phyloP scores from a whole-genome alignment of 495 filamentous ascomycete genomes.

The Neurospora sp. region DNA sequence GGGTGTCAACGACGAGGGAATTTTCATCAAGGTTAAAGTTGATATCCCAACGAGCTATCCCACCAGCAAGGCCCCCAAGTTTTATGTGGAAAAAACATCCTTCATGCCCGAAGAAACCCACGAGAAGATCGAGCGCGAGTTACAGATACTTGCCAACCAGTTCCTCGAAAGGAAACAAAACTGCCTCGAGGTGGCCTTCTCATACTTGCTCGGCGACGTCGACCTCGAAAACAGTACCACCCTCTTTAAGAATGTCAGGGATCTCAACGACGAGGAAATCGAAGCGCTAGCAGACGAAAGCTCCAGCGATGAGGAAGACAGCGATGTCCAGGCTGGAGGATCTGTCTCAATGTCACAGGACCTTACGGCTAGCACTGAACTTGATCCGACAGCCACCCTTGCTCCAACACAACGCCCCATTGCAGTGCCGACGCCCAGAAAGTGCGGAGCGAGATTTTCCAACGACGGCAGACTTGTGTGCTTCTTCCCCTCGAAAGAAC shows the following conservation, averaged over 20 bases:
- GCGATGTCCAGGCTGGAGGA: slow-evolving; percentile 41
- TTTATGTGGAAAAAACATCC: slow-evolving; percentile 67
- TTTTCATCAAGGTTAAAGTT: slow-evolving; percentile 71
- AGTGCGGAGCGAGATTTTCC: slow-evolving; percentile 69
- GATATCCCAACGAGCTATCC: slow-evolving; percentile 76
- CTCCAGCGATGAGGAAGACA: slow-evolving; percentile 83
- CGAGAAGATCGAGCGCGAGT: slow-evolving; percentile 51
- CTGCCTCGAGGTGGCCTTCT: slow-evolving; percentile 72
- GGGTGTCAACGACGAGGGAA: slow-evolving; percentile 57
- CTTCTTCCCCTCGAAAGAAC: slow-evolving; percentile 77
- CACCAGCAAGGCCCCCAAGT: slow-evolving; percentile 50
- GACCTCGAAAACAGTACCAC: slow-evolving; percentile 64
- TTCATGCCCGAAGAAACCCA: slow-evolving; percentile 63
- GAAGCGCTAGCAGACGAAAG: slow-evolving; percentile 49
- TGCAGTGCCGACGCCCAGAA: slow-evolving; percentile 64
- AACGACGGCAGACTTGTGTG: slow-evolving; percentile 71
- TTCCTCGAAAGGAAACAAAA: slow-evolving; percentile 61
- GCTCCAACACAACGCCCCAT: slow-evolving; percentile 56
- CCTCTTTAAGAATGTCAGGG: slow-evolving; percentile 51
- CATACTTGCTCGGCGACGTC: slow-evolving; percentile 77
- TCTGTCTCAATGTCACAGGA: slow-evolving; percentile 49
- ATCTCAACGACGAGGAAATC: slow-evolving; percentile 49
- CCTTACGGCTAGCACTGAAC: slow-evolving; percentile 39
- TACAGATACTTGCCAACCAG: slow-evolving; percentile 58
- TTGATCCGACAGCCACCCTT: slow-evolving; percentile 36